Conservation (phyloP, 2,329 filamentous ascomycete genomes). For the Monosporascus sp. region DNA sequence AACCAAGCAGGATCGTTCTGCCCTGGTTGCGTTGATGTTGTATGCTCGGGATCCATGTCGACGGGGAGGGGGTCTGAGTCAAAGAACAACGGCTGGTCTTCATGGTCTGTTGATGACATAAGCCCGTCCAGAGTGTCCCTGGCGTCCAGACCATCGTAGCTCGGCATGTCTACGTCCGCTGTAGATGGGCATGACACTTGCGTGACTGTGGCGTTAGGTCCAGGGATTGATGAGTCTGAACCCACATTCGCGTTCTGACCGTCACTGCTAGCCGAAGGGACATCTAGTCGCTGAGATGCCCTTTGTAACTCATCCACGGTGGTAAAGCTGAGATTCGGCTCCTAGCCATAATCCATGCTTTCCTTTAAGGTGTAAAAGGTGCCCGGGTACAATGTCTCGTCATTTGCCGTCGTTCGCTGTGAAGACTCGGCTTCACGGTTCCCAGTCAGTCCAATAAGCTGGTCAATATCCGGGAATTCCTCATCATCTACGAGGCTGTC, state of each 20-base stretch:
- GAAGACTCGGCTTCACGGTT: not conserved
- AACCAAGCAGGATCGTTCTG: not conserved
- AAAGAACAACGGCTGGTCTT: not conserved
- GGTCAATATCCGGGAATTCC: conserved; percentile 20
- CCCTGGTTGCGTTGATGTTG: not conserved
- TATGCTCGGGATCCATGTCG: not conserved
- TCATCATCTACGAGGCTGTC: conserved; percentile 13
- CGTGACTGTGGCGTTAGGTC: too few species aligned
- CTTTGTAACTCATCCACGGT: conserved; percentile 24
- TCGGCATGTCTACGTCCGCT: not conserved
- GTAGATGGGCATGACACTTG: not conserved
- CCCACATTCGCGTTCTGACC: not conserved
- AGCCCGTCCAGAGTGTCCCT: not conserved
- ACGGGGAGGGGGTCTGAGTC: not conserved
- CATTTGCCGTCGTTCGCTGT: conserved; percentile 2
- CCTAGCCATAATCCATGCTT: conserved; percentile 23
- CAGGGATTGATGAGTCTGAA: not conserved
- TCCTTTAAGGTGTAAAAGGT: conserved; percentile 20
- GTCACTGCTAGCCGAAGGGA: conserved; percentile 6
- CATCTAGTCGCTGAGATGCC: conserved; percentile 19
- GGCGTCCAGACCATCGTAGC: not conserved
- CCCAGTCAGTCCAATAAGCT: conserved; percentile 7
- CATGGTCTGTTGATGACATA: not conserved
- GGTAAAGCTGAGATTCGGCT: conserved; percentile 27
- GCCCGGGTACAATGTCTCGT: conserved; percentile 25